These are phyloP conservation scores for Sonneratia caseolaris DNA, from an alignment of 345 rosid genomes.

Conservation along the genomic window DNA sequence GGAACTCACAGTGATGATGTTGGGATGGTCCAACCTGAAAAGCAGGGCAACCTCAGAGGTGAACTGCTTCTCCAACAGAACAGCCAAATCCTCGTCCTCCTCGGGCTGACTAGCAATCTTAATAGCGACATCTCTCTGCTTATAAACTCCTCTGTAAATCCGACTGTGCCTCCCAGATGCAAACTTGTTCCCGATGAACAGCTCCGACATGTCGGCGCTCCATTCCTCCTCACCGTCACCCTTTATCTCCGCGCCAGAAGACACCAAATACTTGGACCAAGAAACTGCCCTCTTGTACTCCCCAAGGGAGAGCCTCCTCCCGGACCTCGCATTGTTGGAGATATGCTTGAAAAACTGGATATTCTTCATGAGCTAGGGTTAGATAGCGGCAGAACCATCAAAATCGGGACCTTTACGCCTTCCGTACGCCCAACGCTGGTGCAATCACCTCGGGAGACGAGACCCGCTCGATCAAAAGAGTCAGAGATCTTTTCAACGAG, in stretches of 20 bases:
- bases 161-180: conserved; percentile 74
- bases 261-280: conserved; percentile 75
- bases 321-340: conserved; percentile 38
- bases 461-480: background rate
- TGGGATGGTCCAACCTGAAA: conserved; percentile 46
- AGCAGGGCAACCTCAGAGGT: conserved; percentile 64
- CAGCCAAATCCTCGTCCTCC: conserved; percentile 60
- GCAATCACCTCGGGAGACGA: background rate
- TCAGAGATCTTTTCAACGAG: background rate
- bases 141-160: conserved; percentile 66
- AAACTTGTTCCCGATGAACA: conserved; percentile 57
- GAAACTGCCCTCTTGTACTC: conserved; percentile 63
- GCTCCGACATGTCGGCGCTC: conserved; percentile 76
- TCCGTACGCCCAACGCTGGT: conserved; percentile 10
- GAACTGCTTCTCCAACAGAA: conserved; percentile 54
- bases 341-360: conserved; percentile 47
- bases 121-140: conserved; percentile 63
- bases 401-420: conserved; percentile 6
- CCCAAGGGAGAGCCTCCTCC: conserved; percentile 52
- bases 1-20: conserved; percentile 55
- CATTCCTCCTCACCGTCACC: conserved; percentile 62
- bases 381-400: conserved; percentile 24
- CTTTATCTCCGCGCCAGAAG: conserved; percentile 65
- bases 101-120: conserved; percentile 68
- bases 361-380: conserved; percentile 42